Base-by-base conservation (phyloP, 2,329 filamentous ascomycete species). In the Incumbomyces lentus region DNA sequence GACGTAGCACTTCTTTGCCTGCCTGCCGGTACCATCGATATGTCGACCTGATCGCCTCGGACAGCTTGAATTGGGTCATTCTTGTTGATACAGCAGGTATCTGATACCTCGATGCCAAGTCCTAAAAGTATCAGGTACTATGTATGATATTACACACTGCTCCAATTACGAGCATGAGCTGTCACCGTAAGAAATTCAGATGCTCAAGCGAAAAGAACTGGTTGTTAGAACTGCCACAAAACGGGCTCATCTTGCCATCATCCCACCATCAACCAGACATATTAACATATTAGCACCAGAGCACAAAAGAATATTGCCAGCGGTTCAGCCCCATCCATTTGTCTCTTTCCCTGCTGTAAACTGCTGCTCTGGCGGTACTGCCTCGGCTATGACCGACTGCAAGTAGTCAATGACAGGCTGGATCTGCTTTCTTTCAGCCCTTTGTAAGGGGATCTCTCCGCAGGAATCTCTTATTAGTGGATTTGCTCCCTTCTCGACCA, bases 71-170 rank as follows among this genome's bases (percentile, higher is more conserved):
- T 46, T 57, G 62, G 44, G 55, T 62, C 1, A 50, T 47, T 26
- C 49, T 64, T 65, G 49, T 64, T 59, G 43, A 65, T 64, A 43
- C 63, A 66, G 48, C 59, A 63, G 0, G 61, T 65, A 50, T 65
- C 63, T n/a, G n/a, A n/a, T 2, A 62, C 52, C 63, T 63, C 65
- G 16, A 54, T 49, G 29, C n/a, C n/a, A n/a, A n/a, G n/a, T n/a
- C n/a, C n/a, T n/a, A n/a, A n/a, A n/a, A n/a, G n/a, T n/a, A n/a
- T n/a, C n/a, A n/a, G n/a, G n/a, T n/a, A n/a, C n/a, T n/a, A n/a
- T n/a, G n/a, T n/a, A n/a, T n/a, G n/a, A n/a, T n/a, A n/a, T n/a
- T n/a, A n/a, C n/a, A n/a, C n/a, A n/a, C n/a, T n/a, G n/a, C 22
- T 26, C 22, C 22, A 26, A 26, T 5, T 8, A 26, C 22, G 22